phyloP scores from a whole-genome alignment of 208 protist genomes.

The Leishmania amazonensis region DNA sequence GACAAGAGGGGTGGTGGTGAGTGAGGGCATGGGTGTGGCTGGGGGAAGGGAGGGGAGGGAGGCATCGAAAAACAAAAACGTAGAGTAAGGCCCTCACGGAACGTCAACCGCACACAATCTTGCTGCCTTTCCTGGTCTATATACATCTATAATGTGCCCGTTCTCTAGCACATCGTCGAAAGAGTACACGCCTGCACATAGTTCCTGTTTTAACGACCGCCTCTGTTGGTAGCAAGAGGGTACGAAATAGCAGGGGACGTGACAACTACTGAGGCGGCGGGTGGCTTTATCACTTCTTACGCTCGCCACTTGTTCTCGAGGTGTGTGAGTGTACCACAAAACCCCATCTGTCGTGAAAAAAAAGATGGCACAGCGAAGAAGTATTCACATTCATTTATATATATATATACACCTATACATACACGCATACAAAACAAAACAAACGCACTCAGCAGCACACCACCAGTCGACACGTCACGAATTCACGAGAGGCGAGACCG shows the following conservation, averaged over 20 bases:
- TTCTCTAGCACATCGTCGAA: neutral
- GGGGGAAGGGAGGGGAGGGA: neutral
- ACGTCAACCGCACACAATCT: neutral
- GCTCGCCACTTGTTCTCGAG: neutral
- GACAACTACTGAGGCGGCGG: neutral
- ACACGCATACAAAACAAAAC: neutral
- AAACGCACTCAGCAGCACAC: neutral
- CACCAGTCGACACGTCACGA: neutral
- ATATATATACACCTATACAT: neutral
- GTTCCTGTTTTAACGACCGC: neutral
- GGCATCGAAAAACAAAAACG: neutral
- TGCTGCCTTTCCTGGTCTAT: neutral
- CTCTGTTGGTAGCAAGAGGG: neutral
- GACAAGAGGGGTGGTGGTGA: neutral
- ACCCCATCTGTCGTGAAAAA: neutral
- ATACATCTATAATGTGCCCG: neutral
- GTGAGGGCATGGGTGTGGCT: neutral
- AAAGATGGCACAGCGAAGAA: neutral
- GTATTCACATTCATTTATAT: neutral
- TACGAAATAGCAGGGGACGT: neutral
- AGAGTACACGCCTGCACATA: neutral
- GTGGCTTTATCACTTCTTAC: neutral
- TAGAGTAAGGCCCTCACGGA: neutral
- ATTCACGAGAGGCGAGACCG: neutral
- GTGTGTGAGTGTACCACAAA: neutral